Base-by-base conservation (phyloP, 1,284 basidiomycete genomes). In the Ganoderma lingzhi region DNA sequence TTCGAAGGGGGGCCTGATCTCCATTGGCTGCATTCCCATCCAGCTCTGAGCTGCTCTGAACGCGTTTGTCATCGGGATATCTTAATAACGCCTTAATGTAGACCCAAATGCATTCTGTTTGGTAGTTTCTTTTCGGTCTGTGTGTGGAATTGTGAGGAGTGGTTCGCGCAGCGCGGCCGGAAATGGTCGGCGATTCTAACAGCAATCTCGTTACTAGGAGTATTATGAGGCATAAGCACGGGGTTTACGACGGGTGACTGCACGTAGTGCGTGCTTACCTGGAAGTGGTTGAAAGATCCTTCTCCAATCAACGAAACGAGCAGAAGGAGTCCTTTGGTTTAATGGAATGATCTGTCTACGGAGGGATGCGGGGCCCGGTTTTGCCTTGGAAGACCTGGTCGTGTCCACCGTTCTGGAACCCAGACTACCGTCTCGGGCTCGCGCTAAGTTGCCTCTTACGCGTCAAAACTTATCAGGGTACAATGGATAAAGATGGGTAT, bases 11-110 rank as follows among this genome's bases (percentile, higher is more conserved):
- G 67, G 70, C 17, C 58, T 70, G 32, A 68, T 76, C 65, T 73
- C 75, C 68, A 72, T 76, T 51, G 75, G 75, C 65, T 74, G 75
- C 35, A 42, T 71, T 42, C 75, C 71, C 44, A 61, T 76, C 30
- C 65, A 53, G 58, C 72, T 75, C 63, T 75, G 30, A 68, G 63
- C 30, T 12, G 42, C 12, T 32, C 48, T 3, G 30, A 56, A 6
- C 30, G 32, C 53, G 53, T 32, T 56, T 56, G 53, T 56, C 17
- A 17, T 2, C 4, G 32, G 30, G 14, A 56, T 56, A 56, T 14
- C 15, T 56, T 56, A 56, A 32, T 17, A 12, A 3, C 32, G 2
- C 6, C 53, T 35, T 56, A 56, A 56, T 35, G 53, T 51, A 51
- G 23, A 51, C 9, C 2, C 10, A 14, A 51, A 51, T 51, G 5